Base-by-base conservation (phyloP, 2,329 filamentous ascomycete genomes). In the Paramyrothecium sp. region DNA sequence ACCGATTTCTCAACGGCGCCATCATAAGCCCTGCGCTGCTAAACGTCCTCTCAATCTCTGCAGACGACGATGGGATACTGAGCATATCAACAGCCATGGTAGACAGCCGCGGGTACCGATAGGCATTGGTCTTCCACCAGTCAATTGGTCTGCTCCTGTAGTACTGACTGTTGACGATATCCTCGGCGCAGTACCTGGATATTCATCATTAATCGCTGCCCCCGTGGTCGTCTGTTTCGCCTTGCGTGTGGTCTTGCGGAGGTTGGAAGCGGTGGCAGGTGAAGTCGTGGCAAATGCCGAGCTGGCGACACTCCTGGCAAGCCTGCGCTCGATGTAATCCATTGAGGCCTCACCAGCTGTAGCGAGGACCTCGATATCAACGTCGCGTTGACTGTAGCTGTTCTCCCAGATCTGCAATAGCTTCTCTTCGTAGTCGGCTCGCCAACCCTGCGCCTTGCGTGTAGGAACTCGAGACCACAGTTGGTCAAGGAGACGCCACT, bases 71-170 rank as follows among this genome's bases (percentile, higher is more conserved):
- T 53, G 52, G 56, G 51, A 56, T 56, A 46, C 34, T 56, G 44
- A 56, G 55, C 55, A 56, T 56, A 56, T 56, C 51, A 56, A 56
- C 51, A 26, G 55, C 55, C 55, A 56, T 53, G 16, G 51, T 26
- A 54, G 55, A 56, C 23, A 56, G 55, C 44, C 41, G 55, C 26
- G 53, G 55, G 51, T 56, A 56, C 50, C 50, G 51, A 54, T 54
- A 16, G 44, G 50, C 50, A 49, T 56, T 56, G 26, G 19, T 54
- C 38, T 53, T 56, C 51, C 55, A 54, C 55, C 51, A 54, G 55
- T 56, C 55, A 21, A n/a, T n/a, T n/a, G n/a, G n/a, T n/a, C n/a
- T n/a, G n/a, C n/a, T n/a, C n/a, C n/a, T n/a, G n/a, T n/a, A 56
- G 51, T 56, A 17, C 47, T 56, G 55, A 49, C 55, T 53, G 51